Base-by-base conservation (phyloP, 495 filamentous ascomycete species). In the Parmelia sp. region DNA sequence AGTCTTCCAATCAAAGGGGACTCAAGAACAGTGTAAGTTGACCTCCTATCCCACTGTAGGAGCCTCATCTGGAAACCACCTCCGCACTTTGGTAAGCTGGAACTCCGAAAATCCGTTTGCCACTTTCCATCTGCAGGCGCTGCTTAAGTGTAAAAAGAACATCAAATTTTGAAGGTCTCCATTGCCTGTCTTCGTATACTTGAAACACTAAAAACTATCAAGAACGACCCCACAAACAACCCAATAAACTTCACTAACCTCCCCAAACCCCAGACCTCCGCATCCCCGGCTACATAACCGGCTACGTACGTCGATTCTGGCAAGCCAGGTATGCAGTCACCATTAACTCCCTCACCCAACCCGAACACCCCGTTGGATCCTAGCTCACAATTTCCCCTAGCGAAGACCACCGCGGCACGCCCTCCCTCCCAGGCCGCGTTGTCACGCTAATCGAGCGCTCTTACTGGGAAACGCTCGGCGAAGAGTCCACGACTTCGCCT, bases 21-120 rank as follows among this genome's bases (percentile, higher is more conserved):
- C 19, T 45, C 42, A n/a, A 49, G 45, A 49, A 23, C 45, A 37
- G 5, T 5, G 31, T 36, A 27, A 51, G 42, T 61, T 61, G 45
- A 61, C 59, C 4, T 36, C 14, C 55, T 21, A 19, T 3, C n/a
- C 25, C 9, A 51, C 47, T 11, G 25, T 56, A 97, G 93, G 75
- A 96, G 91, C 66, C 79, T 98, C 74, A 97, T 98, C 64, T 98
- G 93, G 93, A 98, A 98, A 73, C 93, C 94, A 31, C 95, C 94
- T 57, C 94, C 95, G 58, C 89, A 96, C 72, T 96, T 87, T 74
- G 93, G 94, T 97, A 86, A 62, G 79, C 21, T 25, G 25, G 3
- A 10, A 36, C 10, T 36, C 35, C 10, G 35, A n/a, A n/a, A 42
- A 11, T 58, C 4, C n/a, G 10, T 12, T 39, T 33, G 6, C 19